Percentiles rank a stretch among this genome's conserved stretches.
Evolutionary conservation across 1,139 yeast species (phyloP).

Genomic region (Kodamaea plutei): DNA sequence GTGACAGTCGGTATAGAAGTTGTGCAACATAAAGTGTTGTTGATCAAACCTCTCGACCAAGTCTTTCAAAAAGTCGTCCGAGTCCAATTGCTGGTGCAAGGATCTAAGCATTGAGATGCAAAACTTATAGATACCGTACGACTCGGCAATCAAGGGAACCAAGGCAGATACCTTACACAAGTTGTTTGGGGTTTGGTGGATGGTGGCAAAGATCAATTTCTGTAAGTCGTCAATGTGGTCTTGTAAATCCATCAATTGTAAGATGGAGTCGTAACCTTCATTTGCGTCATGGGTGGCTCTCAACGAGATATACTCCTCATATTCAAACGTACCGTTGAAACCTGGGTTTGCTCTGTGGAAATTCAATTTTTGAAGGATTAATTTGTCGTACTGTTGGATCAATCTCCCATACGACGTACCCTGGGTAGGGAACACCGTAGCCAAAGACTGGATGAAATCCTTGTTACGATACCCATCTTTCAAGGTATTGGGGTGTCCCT

Average conservation of each 20-base stretch:
- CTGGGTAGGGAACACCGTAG: constrained; percentile 37
- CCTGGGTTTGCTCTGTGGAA: constrained; percentile 86
- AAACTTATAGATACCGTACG: constrained; percentile 89
- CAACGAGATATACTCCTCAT: constrained; percentile 88
- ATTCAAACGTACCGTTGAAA: constrained; percentile 93
- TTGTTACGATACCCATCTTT: constrained; percentile 76
- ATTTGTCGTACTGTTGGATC: constrained; percentile 72
- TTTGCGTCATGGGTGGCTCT: constrained; percentile 90
- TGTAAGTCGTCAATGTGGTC: constrained; percentile 81
- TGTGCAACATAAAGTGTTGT: constrained; percentile 78
- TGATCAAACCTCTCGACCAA: constrained; percentile 66
- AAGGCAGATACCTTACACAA: constrained; percentile 85
- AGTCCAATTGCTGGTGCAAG: constrained; percentile 71
- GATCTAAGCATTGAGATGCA: constrained; percentile 89
- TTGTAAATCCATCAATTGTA: constrained; percentile 83
- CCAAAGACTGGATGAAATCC: constrained; percentile 40
- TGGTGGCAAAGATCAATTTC: constrained; percentile 69
- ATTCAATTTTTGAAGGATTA: constrained; percentile 65
- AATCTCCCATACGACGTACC: constrained; percentile 64
- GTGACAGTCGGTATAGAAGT: constrained; percentile 88
- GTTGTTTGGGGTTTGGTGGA: constrained; percentile 60
- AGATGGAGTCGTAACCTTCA: constrained; percentile 87
- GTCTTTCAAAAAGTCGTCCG: constrained; percentile 74
- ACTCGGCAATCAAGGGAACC: constrained; percentile 89
- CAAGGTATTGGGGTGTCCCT: constrained; percentile 86